phyloP scores from a whole-genome alignment of 768 basidiomycete species.

The Pisolithus albus region DNA sequence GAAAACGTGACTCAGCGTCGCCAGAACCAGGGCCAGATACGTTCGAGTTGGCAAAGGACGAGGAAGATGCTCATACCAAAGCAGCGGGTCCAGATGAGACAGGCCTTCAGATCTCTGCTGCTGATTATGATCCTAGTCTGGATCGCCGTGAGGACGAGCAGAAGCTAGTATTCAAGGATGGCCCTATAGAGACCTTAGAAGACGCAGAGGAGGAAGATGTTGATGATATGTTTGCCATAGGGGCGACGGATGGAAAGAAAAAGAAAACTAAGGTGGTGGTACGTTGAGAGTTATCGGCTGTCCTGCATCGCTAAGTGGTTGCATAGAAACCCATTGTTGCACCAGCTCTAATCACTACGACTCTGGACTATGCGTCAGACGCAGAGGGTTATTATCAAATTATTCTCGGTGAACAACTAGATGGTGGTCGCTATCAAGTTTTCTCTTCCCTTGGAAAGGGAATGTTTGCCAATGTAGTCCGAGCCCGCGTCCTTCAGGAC shows the following conservation, averaged over 20 bases:
- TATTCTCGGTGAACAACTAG: conserved; percentile 90
- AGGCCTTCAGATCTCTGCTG: conserved; percentile 76
- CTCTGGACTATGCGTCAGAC: conserved; percentile 86
- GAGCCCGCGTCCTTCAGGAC: conserved; percentile 76
- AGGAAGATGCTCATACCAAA: conserved; percentile 42
- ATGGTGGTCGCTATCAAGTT: conserved; percentile 89
- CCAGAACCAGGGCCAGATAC: conserved; percentile 50
- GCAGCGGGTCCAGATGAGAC: conserved; percentile 39
- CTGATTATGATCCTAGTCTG: conserved; percentile 83
- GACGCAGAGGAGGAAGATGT: conserved; percentile 75
- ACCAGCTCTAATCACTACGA: conserved; percentile 66
- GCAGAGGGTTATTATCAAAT: conserved; percentile 93
- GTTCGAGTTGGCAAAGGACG: conserved; percentile 66
- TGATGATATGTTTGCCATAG: conserved; percentile 92
- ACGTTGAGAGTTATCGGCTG: conserved; percentile 14
- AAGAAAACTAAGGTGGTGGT: conserved; percentile 55
- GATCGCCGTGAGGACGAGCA: conserved; percentile 84
- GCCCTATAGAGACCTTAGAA: conserved; percentile 39
- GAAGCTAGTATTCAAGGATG: conserved; percentile 46
- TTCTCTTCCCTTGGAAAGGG: conserved; percentile 95
- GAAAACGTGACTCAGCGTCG: conserved; percentile 48
- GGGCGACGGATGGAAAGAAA: conserved; percentile 39
- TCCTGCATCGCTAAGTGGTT: conserved; percentile 2
- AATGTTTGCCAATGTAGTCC: conserved; percentile 97
- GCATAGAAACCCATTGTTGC: conserved; percentile 38